phyloP scores from a whole-genome alignment of 768 basidiomycete genomes.

The Leccinum boreale region DNA sequence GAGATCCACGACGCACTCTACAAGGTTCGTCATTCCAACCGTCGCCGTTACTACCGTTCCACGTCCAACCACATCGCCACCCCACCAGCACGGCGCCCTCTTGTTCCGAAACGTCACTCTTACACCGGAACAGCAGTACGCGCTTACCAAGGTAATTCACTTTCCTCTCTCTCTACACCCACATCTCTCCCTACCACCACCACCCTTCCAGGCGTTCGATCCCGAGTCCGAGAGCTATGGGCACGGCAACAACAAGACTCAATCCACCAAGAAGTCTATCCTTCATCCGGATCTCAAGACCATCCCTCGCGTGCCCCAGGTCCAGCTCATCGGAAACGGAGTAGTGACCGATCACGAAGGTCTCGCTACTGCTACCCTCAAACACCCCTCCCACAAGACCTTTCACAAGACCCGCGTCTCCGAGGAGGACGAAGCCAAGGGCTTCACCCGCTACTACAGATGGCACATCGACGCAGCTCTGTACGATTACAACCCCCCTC shows the following conservation, averaged over 20 bases:
- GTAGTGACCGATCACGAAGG: constrained; percentile 78
- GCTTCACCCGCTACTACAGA: constrained; percentile 84
- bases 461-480: constrained; percentile 93
- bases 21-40: constrained; percentile 45
- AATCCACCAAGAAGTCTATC: constrained; percentile 69
- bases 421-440: constrained; percentile 68
- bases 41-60: not conserved
- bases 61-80: not conserved
- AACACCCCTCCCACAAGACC: constrained; percentile 81
- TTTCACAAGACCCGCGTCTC: constrained; percentile 83
- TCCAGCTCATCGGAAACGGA: constrained; percentile 91
- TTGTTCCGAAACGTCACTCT: constrained; percentile 70
- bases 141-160: constrained; percentile 69
- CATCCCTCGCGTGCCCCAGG: constrained; percentile 83
- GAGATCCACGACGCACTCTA: constrained; percentile 73
- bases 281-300: constrained; percentile 90
- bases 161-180: not conserved
- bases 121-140: constrained; percentile 81
- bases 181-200: constrained; percentile 5
- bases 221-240: constrained; percentile 62
- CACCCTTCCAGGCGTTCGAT: constrained; percentile 67
- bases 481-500: constrained; percentile 73
- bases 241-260: constrained; percentile 87
- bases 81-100: constrained; percentile 59
- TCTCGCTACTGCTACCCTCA: constrained; percentile 70